These are phyloP conservation scores for Acacia crassicarpa DNA, from an alignment of 306 rosid genomes.

Conservation along the genomic window DNA sequence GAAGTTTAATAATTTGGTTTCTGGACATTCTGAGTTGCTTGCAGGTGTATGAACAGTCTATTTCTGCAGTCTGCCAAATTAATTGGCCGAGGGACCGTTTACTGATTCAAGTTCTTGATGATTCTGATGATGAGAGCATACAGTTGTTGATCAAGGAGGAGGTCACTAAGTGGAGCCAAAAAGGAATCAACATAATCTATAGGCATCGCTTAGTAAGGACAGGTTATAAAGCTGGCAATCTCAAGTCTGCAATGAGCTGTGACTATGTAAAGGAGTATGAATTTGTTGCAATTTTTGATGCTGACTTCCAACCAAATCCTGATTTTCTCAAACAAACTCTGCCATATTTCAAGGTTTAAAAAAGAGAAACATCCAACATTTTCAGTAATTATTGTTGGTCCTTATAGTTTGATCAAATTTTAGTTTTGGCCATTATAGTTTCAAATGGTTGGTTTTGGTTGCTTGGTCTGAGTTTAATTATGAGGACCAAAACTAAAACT, in stretches of 20 bases:
- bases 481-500: no score
- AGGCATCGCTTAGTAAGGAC: slow-evolving; percentile 85
- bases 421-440: no score
- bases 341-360: slow-evolving; percentile 85
- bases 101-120: slow-evolving; percentile 94
- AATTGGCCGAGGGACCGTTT: slow-evolving; percentile 90
- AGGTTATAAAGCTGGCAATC: slow-evolving; percentile 98
- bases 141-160: slow-evolving; percentile 76
- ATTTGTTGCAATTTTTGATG: slow-evolving; percentile 92
- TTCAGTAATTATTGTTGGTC: neutral
- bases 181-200: slow-evolving; percentile 78
- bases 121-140: slow-evolving; percentile 83
- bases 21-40: slow-evolving; percentile 24
- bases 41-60: slow-evolving; percentile 96
- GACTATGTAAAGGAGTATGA: slow-evolving; percentile 86
- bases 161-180: slow-evolving; percentile 81
- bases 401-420: no score
- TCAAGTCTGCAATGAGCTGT: slow-evolving; percentile 92
- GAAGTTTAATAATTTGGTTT: neutral
- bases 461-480: no score
- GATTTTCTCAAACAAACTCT: slow-evolving; percentile 85
- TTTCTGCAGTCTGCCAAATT: slow-evolving; percentile 84
- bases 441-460: no score
- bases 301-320: slow-evolving; percentile 95
- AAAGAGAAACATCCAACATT: slow-evolving; percentile 9